A percentile compares a stretch with the other conserved stretches of the same genome.
phyloP scores from a whole-genome alignment of 192 early-diverging fungal genomes.

The Phycomyces blakesleeanus region DNA sequence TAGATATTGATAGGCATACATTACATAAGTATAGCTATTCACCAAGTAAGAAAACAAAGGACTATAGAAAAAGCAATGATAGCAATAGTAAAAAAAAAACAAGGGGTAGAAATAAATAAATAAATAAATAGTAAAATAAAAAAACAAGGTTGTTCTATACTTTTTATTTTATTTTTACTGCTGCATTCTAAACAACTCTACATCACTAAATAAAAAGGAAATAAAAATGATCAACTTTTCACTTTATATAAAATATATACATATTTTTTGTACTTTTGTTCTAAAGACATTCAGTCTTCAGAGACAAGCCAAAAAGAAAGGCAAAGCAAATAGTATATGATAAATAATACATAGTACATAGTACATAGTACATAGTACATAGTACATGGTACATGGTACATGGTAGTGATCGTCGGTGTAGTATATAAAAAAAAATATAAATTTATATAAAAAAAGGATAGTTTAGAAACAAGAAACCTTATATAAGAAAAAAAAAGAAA shows the following conservation, averaged over 20 bases:
- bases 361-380: neutral
- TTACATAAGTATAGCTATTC: neutral
- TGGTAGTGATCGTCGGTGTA: neutral
- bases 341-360: neutral
- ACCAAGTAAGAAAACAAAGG: neutral
- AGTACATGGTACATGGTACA: neutral
- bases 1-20: neutral
- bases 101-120: neutral
- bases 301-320: conserved; percentile 1
- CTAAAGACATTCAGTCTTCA: neutral
- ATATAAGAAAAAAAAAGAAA: neutral
- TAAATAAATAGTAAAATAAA: neutral
- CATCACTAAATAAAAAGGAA: too few relatives aligned
- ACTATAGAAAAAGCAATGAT: neutral
- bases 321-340: conserved; percentile 5
- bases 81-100: neutral
- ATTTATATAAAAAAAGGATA: neutral
- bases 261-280: too few relatives aligned
- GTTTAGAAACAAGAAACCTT: neutral
- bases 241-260: too few relatives aligned
- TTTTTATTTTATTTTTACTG: too few relatives aligned
- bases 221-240: too few relatives aligned
- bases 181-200: too few relatives aligned
- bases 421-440: neutral
- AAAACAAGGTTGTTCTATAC: too few relatives aligned